Percentiles rank a stretch among this genome's conserved stretches.
Evolutionary conservation across 495 filamentous ascomycete species (phyloP).

Genomic region (Venustampulla echinocandica): DNA sequence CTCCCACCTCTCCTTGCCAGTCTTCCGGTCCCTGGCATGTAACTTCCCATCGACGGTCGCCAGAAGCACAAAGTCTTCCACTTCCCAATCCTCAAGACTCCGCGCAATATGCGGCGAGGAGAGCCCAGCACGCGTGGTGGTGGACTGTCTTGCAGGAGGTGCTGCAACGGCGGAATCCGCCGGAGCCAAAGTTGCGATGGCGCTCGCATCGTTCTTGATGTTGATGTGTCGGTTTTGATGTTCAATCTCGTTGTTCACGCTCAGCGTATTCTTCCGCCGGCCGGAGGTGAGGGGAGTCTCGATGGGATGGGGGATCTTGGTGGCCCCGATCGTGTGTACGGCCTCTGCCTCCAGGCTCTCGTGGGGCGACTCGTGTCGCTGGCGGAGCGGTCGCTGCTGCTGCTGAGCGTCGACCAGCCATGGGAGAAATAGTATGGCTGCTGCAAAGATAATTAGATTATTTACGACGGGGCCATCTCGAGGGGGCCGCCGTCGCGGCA

Average conservation of each 20-base stretch:
- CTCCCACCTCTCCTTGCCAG: conserved; percentile 73
- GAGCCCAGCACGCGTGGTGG: conserved; percentile 56
- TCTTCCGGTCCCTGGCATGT: conserved; percentile 85
- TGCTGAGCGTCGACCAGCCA: conserved; percentile 52
- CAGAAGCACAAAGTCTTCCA: conserved; percentile 98
- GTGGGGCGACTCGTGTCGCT: conserved; percentile 25
- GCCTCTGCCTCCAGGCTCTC: conserved; percentile 21
- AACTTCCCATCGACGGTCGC: conserved; percentile 97
- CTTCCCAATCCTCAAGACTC: conserved; percentile 96
- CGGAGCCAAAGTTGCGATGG: conserved; percentile 90
- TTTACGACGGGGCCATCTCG: conserved; percentile 39
- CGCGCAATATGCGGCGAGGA: conserved; percentile 80
- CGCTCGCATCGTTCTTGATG: conserved; percentile 63
- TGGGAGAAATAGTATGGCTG: conserved; percentile 42
- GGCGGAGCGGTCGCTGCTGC: conserved; percentile 37
- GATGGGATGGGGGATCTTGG: conserved; percentile 21
- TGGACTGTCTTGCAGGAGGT: conserved; percentile 60
- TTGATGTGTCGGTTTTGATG: conserved; percentile 29
- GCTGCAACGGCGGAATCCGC: conserved; percentile 73
- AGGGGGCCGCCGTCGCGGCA: conserved; percentile 47
- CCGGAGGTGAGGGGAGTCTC: conserved; percentile 22
- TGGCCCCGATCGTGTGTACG: conserved; percentile 20
- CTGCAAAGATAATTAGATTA: conserved; percentile 30
- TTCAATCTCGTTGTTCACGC: conserved; percentile 17
- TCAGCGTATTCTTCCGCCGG: conserved; percentile 22